Evolutionary conservation across 805 yeast species (phyloP), one percentile per base, ranked within the genome.

Genomic region (Nakazawaea ishiwadae): DNA sequence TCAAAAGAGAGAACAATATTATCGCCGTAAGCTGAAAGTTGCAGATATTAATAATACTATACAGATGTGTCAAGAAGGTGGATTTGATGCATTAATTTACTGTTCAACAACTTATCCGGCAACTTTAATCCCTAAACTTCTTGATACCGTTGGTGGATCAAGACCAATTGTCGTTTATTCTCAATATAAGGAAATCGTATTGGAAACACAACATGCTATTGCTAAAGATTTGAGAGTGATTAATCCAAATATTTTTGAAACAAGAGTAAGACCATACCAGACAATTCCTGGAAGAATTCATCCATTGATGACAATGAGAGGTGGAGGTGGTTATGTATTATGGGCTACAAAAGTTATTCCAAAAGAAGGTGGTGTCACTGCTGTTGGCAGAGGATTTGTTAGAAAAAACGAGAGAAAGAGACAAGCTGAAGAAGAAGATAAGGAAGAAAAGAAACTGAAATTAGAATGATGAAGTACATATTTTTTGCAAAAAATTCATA

Each of bases 211-310:
- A 47, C 82, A 84, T 49, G 68, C 65, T n/a, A 66, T 90, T 33
- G 69, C 76, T 48, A 64, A 65, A 21, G 95, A 90, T 53, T 70
- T 77, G 45, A 71, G 88, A 35, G 75, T 86, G 8, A 66, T 93
- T 51, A 91, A 93, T 0, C 95, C 97, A 4, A 77, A 87, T 12
- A 77, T 91, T 17, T 71, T 75, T 47, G 96, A 90, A 59, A 77
- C 95, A 1, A 71, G 86, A 47, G 93, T 84, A 10, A 75, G 97
- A 48, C 81, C 81, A 37, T 90, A 84, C 58, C 99, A 93, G 66
- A 88, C 97, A 3, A 78, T 91, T 21, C 87, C 95, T 15, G 99
- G 98, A 6, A 80, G 95, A 56, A 68, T 91, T 54, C 99, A 93
- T 60, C 99, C 99, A 0, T 56, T 81, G 46, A 93, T 93, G 99